These are phyloP conservation scores for Kodamaea ohmeri DNA, from an alignment of 1,139 yeast genomes.

Conservation along the genomic window DNA sequence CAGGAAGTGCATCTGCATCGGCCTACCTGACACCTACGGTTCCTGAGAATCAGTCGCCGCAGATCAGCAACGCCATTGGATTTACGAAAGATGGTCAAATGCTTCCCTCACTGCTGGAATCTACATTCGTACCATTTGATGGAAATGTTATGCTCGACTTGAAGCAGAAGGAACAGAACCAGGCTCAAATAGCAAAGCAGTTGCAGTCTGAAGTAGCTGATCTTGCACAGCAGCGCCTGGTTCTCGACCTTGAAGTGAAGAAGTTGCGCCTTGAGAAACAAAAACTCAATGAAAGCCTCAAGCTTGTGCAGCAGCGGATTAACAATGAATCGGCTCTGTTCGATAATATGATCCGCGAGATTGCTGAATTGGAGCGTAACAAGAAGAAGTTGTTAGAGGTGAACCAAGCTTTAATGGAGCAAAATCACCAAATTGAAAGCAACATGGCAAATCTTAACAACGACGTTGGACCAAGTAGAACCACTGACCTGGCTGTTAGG, in stretches of 20 bases:
- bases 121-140: slow-evolving; percentile 7
- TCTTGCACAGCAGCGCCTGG: slow-evolving; percentile 11
- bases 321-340: slow-evolving; percentile 18
- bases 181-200: background rate
- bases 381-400: slow-evolving; percentile 25
- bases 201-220: slow-evolving; percentile 17
- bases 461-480: slow-evolving; percentile 3
- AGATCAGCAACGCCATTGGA: slow-evolving; percentile 5
- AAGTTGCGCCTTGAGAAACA: slow-evolving; percentile 29
- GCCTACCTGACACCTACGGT: slow-evolving; percentile 48
- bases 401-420: slow-evolving; percentile 26
- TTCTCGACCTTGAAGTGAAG: slow-evolving; percentile 30
- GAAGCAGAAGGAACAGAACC: slow-evolving; percentile 33
- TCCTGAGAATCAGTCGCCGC: slow-evolving; percentile 18
- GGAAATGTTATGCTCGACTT: slow-evolving; percentile 26
- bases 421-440: slow-evolving; percentile 23
- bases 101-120: slow-evolving; percentile 6
- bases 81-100: slow-evolving; percentile 9
- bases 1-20: slow-evolving; percentile 18
- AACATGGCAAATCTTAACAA: slow-evolving; percentile 2
- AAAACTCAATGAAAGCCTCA: slow-evolving; percentile 28
- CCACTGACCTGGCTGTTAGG: background rate
- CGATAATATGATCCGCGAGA: slow-evolving; percentile 30
- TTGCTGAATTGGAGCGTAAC: slow-evolving; percentile 27
- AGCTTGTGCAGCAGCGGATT: slow-evolving; percentile 13